phyloP scores from a whole-genome alignment of 352 stramenopile species.

The Phytopythium chamaehyphon region DNA sequence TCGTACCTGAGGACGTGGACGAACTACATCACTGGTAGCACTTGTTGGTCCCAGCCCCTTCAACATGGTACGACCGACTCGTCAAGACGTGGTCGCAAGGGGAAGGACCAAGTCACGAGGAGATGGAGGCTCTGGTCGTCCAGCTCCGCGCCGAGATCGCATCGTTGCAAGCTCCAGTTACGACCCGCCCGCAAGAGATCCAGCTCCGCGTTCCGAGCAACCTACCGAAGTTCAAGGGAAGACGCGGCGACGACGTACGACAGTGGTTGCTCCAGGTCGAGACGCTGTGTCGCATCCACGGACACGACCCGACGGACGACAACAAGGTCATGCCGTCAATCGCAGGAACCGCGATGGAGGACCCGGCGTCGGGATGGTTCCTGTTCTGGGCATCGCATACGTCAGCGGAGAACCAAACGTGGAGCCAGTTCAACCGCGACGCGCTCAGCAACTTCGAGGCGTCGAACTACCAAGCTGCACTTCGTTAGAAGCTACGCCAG shows the following conservation, averaged over 20 bases:
- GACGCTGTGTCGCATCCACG: constrained; percentile 11
- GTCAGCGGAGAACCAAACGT: constrained; percentile 8
- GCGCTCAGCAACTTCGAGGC: constrained; percentile 11
- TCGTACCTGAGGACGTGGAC: too few species aligned
- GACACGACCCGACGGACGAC: constrained; percentile 2
- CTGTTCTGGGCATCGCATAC: constrained; percentile 11
- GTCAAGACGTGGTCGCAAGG: neutral
- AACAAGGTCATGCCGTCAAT: constrained; percentile 8
- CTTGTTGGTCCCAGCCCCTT: too few species aligned
- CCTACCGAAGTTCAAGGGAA: constrained; percentile 9
- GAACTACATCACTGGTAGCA: too few species aligned
- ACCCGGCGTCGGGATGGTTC: constrained; percentile 14
- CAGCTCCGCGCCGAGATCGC: constrained; percentile 4
- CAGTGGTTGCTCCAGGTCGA: constrained; percentile 17
- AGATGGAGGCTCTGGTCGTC: constrained; percentile 5
- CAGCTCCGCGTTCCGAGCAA: constrained; percentile 9
- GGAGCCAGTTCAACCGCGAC: constrained; percentile 6
- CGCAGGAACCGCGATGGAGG: constrained; percentile 8
- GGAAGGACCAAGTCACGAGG: constrained; percentile 1
- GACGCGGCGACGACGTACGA: constrained; percentile 11
- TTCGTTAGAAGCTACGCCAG: constrained; percentile 4
- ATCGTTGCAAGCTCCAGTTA: constrained; percentile 1
- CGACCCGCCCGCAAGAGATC: neutral
- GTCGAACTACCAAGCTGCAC: constrained; percentile 16
- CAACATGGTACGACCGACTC: too few species aligned